phyloP scores from a whole-genome alignment of 2,329 filamentous ascomycete species.

The Penicillium hesseltinei region DNA sequence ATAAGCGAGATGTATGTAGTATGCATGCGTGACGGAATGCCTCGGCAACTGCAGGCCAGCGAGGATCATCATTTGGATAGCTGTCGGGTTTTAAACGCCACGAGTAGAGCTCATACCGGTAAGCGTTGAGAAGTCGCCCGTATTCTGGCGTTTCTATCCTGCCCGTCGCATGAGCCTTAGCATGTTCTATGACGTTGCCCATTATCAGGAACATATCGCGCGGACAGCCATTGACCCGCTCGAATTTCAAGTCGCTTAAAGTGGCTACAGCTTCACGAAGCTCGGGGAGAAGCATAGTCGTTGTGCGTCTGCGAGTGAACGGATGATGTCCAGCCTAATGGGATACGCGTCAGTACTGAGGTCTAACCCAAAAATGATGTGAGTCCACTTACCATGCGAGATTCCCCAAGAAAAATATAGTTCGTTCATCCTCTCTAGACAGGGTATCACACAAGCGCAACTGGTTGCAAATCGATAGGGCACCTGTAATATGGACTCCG shows the following conservation, averaged over 20 bases:
- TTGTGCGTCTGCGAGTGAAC: slow-evolving; percentile 27
- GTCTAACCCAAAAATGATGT: background rate
- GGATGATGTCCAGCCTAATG: slow-evolving; percentile 33
- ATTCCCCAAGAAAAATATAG: slow-evolving; percentile 33
- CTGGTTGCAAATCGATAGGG: slow-evolving; percentile 33
- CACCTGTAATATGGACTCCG: slow-evolving; percentile 34
- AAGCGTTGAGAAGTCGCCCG: background rate
- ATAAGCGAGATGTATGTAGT: slow-evolving; percentile 27
- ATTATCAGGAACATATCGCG: slow-evolving; percentile 32
- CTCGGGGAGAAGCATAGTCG: slow-evolving; percentile 29
- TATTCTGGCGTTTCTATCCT: slow-evolving; percentile 6
- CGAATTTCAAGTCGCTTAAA: slow-evolving; percentile 26
- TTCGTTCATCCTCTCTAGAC: slow-evolving; percentile 24
- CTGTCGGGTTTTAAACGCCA: slow-evolving; percentile 22
- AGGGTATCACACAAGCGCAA: slow-evolving; percentile 25
- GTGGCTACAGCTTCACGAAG: slow-evolving; percentile 27
- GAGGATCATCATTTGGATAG: slow-evolving; percentile 25
- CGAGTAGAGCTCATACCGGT: slow-evolving; percentile 21
- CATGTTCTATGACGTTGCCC: slow-evolving; percentile 27
- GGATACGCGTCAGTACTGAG: background rate
- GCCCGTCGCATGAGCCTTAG: slow-evolving; percentile 26
- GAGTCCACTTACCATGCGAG: slow-evolving; percentile 25
- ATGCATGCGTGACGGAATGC: slow-evolving; percentile 30
- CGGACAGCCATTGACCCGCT: slow-evolving; percentile 32
- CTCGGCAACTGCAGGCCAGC: slow-evolving; percentile 28